Conservation (phyloP, 768 basidiomycete species). For the Hygrocybe coccinea region DNA sequence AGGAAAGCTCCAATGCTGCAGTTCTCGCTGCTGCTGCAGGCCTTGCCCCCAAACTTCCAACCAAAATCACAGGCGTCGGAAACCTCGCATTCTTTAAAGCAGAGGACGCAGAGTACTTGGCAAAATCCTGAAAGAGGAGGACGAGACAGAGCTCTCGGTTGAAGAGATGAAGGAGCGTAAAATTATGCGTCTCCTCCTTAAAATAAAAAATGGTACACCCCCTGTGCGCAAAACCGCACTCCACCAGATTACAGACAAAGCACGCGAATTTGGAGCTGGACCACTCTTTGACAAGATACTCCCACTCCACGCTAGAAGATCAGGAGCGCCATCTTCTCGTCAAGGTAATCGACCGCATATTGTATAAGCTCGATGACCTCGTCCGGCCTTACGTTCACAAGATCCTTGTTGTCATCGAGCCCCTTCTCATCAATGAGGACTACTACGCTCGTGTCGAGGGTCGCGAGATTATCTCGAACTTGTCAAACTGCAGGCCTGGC, state of each 20-base stretch:
- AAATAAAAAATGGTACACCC: constrained; percentile 99
- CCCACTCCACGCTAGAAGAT: constrained; percentile 92
- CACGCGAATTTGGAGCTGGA: constrained; percentile 95
- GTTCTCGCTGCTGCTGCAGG: constrained; percentile 87
- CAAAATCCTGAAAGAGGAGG: constrained; percentile 91
- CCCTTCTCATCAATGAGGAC: constrained; percentile 96
- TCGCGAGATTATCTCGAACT: constrained; percentile 97
- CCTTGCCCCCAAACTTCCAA: constrained; percentile 87
- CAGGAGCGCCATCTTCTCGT: constrained; percentile 97
- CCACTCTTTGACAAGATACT: constrained; percentile 98
- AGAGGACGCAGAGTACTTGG: constrained; percentile 97
- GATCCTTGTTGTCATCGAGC: constrained; percentile 98
- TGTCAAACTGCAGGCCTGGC: constrained; percentile 98
- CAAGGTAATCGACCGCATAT: constrained; percentile 96
- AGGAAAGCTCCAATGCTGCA: constrained; percentile 89
- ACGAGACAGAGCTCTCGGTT: constrained; percentile 85
- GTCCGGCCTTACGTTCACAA: constrained; percentile 99
- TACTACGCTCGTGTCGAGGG: constrained; percentile 96
- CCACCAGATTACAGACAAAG: constrained; percentile 98
- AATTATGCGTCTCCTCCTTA: constrained; percentile 95
- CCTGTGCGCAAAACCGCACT: constrained; percentile 97
- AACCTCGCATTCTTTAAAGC: constrained; percentile 97
- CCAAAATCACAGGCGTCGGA: constrained; percentile 97
- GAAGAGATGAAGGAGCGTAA: constrained; percentile 99
- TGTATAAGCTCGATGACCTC: constrained; percentile 98